phyloP scores from a whole-genome alignment of 345 rosid species.

The Eucalyptus polybractea region DNA sequence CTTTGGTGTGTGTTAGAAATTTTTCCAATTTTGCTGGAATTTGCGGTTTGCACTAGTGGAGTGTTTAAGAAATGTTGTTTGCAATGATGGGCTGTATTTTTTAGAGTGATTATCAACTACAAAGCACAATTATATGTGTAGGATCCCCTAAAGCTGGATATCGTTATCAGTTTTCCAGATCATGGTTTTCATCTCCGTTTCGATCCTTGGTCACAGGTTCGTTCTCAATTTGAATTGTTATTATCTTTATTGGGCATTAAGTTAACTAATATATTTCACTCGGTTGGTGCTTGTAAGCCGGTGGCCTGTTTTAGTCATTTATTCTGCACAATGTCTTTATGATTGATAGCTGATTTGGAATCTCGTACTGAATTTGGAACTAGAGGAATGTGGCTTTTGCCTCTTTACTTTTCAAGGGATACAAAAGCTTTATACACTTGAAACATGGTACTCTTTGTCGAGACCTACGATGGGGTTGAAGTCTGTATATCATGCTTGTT shows the following conservation, averaged over 20 bases:
- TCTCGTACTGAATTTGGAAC: not conserved
- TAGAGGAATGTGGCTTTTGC: not conserved
- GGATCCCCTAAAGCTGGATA: conserved; percentile 89
- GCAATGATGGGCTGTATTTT: not conserved
- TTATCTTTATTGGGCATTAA: not conserved
- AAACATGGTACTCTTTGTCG: not conserved
- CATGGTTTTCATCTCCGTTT: conserved; percentile 96
- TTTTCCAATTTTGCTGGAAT: not conserved
- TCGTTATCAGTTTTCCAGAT: conserved; percentile 94
- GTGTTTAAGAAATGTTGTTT: not conserved
- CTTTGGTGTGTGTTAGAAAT: not conserved
- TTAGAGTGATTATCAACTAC: not conserved
- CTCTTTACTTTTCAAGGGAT: not conserved
- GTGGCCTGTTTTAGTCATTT: not conserved
- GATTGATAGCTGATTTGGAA: not conserved
- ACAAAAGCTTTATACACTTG: not conserved
- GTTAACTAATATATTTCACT: not conserved
- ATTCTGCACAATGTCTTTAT: not conserved
- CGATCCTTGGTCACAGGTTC: conserved; percentile 99
- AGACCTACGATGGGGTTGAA: not conserved
- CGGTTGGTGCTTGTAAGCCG: not conserved
- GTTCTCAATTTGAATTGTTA: not conserved
- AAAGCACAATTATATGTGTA: conserved; percentile 2
- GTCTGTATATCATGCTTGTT: not conserved
- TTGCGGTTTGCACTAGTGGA: not conserved